These are phyloP conservation scores for Hemisphaericaspora xylofermentans DNA, from an alignment of 1,139 yeast genomes.

Conservation along the genomic window DNA sequence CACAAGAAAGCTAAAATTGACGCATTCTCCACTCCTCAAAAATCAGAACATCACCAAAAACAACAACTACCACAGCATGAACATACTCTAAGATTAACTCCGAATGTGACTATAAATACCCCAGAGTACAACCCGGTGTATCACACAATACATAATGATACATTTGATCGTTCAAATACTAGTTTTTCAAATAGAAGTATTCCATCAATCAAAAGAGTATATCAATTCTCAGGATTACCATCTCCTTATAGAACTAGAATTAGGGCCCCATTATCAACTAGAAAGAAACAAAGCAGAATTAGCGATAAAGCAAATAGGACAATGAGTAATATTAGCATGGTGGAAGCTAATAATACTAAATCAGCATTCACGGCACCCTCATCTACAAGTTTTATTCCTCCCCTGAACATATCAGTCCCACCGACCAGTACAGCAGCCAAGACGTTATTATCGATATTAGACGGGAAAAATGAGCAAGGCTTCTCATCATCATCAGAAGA, in stretches of 20 bases:
- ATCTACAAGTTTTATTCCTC: neutral
- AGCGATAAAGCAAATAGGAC: conserved; percentile 10
- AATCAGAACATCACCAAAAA: conserved; percentile 11
- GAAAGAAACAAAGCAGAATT: conserved; percentile 13
- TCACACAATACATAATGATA: conserved; percentile 29
- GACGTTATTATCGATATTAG: conserved; percentile 61
- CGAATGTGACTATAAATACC: conserved; percentile 25
- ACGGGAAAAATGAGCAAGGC: conserved; percentile 28
- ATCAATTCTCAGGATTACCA: conserved; percentile 63
- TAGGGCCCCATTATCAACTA: conserved; percentile 24
- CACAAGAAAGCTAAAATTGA: conserved; percentile 1
- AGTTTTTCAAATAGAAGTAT: conserved; percentile 17
- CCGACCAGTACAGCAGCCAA: conserved; percentile 59
- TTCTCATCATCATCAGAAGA: neutral
- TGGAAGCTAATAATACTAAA: neutral
- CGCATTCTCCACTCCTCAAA: conserved; percentile 8
- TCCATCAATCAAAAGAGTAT: conserved; percentile 49
- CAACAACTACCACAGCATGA: neutral
- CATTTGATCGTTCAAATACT: conserved; percentile 26
- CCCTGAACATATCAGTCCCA: neutral
- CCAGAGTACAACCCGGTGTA: conserved; percentile 44
- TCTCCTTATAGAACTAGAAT: conserved; percentile 62
- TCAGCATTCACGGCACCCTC: neutral
- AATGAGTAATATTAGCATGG: conserved; percentile 7
- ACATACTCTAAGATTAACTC: conserved; percentile 8